Base-by-base conservation (phyloP, 2,329 filamentous ascomycete genomes). In the Verruconis gallopava region DNA sequence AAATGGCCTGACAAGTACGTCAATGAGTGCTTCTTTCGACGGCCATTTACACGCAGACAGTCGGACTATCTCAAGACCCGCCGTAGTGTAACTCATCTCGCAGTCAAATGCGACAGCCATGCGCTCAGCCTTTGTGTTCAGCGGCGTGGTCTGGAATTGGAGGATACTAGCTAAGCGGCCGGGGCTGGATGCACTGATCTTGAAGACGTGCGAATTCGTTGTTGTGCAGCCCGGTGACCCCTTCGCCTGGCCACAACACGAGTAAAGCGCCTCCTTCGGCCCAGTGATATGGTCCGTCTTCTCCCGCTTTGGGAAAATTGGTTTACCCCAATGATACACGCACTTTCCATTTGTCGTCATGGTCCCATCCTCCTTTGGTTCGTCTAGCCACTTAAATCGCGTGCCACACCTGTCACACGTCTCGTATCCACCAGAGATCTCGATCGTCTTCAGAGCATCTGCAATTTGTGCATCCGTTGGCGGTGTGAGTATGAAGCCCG, bases 1-100 rank as follows among this genome's bases (percentile, higher is more conserved):
- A 3, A 85, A 63, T 0, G 89, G 89, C 36, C 79, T 73, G 5
- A 96, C 88, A 0, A 96, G 72, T 0, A 94, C 71, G 55, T 98
- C 91, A 4, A 96, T 65, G 0, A 98, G 60, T 40, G 73, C 71
- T 40, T 78, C 72, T 15, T 84, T 82, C 5, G 71, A 66, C 0
- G 89, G 89, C 88, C 91, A 98, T 6, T 80, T 77, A 3, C 89
- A 80, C 4, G 84, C 88, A 0, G 91, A 96, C 3, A 98, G 62
- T 5, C 91, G 84, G 44, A 96, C 79, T 14, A 98, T 71, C 58
- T 98, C 91, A 49, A 96, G 66, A 0, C 93, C 91, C 38, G 81
- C 62, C 1, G 84, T 83, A 0, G 93, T 98, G 55, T 93, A 96
- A 3, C 84, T 85, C 91, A 98, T 98, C 57, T 98, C 91, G 53